Evolutionary conservation across 768 basidiomycete species (phyloP).

Genomic region (Auricularia cornea): DNA sequence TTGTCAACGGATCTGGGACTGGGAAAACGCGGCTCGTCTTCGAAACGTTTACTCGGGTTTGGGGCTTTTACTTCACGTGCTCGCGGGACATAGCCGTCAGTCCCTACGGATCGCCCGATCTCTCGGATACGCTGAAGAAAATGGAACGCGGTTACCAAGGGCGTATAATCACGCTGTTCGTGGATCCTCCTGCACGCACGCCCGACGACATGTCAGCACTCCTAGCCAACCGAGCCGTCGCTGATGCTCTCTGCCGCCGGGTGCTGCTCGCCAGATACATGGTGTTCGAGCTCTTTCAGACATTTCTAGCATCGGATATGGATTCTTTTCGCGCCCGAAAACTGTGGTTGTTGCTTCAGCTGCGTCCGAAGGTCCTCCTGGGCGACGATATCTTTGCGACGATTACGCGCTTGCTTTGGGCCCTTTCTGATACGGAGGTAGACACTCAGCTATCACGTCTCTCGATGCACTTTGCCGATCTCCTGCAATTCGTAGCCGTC

Average conservation of each 20-base stretch:
- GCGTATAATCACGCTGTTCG: not conserved
- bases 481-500: not conserved
- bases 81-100: not conserved
- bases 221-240: too few species aligned
- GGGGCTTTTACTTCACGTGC: not conserved
- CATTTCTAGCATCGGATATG: not conserved
- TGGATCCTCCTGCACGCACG: not conserved
- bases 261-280: too few species aligned
- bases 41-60: not conserved
- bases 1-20: not conserved
- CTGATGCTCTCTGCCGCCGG: too few species aligned
- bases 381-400: not conserved
- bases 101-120: not conserved
- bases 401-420: not conserved
- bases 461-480: not conserved
- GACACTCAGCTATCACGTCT: not conserved
- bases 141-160: too few species aligned
- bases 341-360: not conserved
- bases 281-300: not conserved
- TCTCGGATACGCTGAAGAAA: not conserved
- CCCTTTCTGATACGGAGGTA: not conserved
- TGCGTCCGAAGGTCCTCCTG: not conserved
- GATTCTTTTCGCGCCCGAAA: not conserved
- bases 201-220: too few species aligned
- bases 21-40: not conserved